Base-by-base conservation (phyloP, 2,329 filamentous ascomycete genomes). In the Penicillium psychrosexuale region DNA sequence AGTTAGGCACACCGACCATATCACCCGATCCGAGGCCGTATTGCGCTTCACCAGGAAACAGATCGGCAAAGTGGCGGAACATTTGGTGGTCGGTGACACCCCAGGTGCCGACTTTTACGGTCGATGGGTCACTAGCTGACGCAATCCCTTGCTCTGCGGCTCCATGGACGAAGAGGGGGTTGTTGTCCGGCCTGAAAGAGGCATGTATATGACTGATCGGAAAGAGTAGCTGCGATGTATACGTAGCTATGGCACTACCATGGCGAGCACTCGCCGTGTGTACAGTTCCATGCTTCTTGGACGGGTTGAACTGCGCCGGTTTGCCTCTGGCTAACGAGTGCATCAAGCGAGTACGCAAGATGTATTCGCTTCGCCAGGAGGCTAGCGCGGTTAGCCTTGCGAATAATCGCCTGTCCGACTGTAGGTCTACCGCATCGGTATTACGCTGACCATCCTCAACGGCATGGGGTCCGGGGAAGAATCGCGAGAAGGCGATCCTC, bases 331-430 rank as follows among this genome's bases (percentile, higher is more conserved):
- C 83, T 54, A 97, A 78, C 58, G 90, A 94, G 42, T 91, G 84
- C 49, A 97, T 77, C 48, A 97, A 82, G 44, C 90, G 84, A 2
- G 91, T 97, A 44, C 94, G 84, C 53, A 96, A 77, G 45, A 97
- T 88, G 67, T 97, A 99, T 72, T 99, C 94, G 73, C 90, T 97
- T 63, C 93, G 84, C 93, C 94, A 97, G 8, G 92, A 94, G n/a
- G 91, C 89, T 58, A 92, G 76, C 3, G 86, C 81, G 9, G 90
- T 95, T 51, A 99, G 80, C 40, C 92, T 85, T 15, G 89, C 84
- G 67, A 97, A 99, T 61, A 85, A 83, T 42, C 91, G 88, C 63
- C 84, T 83, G 67, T 94, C 89, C 1, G 88, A 87, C 28, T 84
- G 83, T 42, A 91, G 77, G 51, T 84, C 85, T 51, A 75, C 72